A percentile compares a stretch with the other conserved stretches of the same genome.
Conservation (phyloP, 2,329 filamentous ascomycete genomes). For the Myriosclerotinia curreyana region DNA sequence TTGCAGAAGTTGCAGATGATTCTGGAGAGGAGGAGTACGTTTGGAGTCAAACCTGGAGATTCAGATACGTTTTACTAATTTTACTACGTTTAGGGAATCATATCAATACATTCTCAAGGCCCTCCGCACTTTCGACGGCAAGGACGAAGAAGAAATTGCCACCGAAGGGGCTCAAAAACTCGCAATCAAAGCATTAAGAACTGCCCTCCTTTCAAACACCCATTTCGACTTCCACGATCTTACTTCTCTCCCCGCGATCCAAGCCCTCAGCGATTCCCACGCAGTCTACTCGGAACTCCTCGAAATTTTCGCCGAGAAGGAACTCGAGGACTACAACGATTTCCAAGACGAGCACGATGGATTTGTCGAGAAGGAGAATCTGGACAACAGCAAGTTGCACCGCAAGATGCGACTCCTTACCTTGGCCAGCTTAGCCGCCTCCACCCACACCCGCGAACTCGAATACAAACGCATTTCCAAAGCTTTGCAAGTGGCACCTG, state of each 20-base stretch:
- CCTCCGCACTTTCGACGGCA: constrained; percentile 57
- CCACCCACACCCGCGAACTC: constrained; percentile 79
- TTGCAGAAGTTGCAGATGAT: constrained; percentile 77
- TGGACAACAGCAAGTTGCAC: constrained; percentile 71
- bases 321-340: constrained; percentile 92
- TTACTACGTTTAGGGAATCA: constrained; percentile 47
- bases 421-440: constrained; percentile 82
- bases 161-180: constrained; percentile 60
- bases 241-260: constrained; percentile 70
- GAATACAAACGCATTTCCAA: constrained; percentile 82
- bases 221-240: constrained; percentile 74
- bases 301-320: constrained; percentile 91
- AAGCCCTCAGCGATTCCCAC: constrained; percentile 82
- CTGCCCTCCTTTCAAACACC: constrained; percentile 61
- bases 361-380: constrained; percentile 73
- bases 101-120: constrained; percentile 67
- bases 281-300: constrained; percentile 85
- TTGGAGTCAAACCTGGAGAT: neutral
- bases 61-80: constrained; percentile 19
- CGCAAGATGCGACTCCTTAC: constrained; percentile 97
- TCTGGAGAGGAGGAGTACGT: constrained; percentile 73
- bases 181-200: constrained; percentile 64
- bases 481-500: constrained; percentile 74
- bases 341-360: constrained; percentile 89
- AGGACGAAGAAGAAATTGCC: constrained; percentile 53